A percentile compares a stretch with the other conserved stretches of the same genome.
phyloP scores from a whole-genome alignment of 1,139 yeast species.

The Yarrowia galli region DNA sequence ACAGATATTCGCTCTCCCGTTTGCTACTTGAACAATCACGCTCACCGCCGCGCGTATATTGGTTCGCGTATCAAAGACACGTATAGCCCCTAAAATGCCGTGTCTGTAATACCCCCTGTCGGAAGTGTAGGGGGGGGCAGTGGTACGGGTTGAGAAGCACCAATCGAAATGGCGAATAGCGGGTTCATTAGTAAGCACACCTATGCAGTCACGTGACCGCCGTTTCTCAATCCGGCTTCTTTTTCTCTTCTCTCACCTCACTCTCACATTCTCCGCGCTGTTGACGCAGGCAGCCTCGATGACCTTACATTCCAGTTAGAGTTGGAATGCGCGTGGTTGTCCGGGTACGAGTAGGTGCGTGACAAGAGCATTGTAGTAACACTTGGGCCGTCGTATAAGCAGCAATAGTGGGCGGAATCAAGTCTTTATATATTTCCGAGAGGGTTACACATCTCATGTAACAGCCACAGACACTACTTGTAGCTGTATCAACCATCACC shows the following conservation, averaged over 20 bases:
- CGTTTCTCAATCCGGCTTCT: background rate
- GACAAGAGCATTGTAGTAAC: background rate
- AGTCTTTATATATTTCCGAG: background rate
- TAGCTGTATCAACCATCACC: no score
- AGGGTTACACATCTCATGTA: no score
- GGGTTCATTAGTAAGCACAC: no score
- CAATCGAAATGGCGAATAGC: no score
- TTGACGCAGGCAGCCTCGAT: conserved; percentile 21
- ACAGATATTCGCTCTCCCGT: no score
- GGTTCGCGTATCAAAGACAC: background rate
- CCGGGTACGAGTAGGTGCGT: background rate
- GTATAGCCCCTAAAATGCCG: background rate
- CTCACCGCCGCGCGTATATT: background rate
- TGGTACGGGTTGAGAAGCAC: no score
- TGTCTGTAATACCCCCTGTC: background rate
- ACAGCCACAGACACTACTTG: background rate
- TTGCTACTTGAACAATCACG: no score
- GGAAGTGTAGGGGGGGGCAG: background rate
- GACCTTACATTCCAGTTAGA: conserved; percentile 29
- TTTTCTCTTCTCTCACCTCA: background rate
- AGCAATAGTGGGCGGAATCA: no score
- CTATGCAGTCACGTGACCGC: background rate
- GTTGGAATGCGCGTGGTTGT: conserved; percentile 28
- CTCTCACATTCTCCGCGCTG: conserved; percentile 21
- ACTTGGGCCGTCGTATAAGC: no score